Conservation (phyloP, 768 basidiomycete genomes). For the Hygrocybe punicea region DNA sequence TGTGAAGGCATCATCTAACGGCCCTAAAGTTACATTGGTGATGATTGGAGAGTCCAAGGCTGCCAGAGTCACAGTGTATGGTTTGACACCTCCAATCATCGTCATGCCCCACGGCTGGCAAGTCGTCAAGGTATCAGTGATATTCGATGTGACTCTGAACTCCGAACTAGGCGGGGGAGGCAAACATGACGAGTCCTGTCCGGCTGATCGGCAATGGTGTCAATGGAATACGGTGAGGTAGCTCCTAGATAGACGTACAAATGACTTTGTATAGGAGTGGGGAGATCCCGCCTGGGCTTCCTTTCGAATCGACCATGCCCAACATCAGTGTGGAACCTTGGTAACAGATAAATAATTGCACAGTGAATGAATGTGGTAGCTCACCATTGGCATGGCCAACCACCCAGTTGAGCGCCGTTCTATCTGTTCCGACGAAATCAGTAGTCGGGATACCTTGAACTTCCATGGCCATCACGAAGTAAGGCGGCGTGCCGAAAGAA, state of each 20-base stretch:
- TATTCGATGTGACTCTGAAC: slow-evolving; percentile 32
- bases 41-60: slow-evolving; percentile 37
- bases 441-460: slow-evolving; percentile 35
- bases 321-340: slow-evolving; percentile 45
- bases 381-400: slow-evolving; percentile 40
- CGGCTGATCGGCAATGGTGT: slow-evolving; percentile 8
- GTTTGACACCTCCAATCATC: slow-evolving; percentile 43
- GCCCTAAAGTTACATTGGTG: slow-evolving; percentile 41
- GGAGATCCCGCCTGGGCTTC: slow-evolving; percentile 42
- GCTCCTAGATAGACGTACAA: slow-evolving; percentile 27
- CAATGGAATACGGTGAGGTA: neutral
- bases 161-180: slow-evolving; percentile 6
- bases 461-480: slow-evolving; percentile 44
- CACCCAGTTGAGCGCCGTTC: slow-evolving; percentile 40
- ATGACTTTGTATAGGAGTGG: slow-evolving; percentile 34
- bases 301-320: slow-evolving; percentile 43
- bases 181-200: slow-evolving; percentile 14
- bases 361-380: slow-evolving; percentile 10
- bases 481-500: slow-evolving; percentile 32
- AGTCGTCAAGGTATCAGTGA: slow-evolving; percentile 37
- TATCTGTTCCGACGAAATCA: slow-evolving; percentile 36
- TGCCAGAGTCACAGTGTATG: slow-evolving; percentile 43
- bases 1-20: slow-evolving; percentile 38
- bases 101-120: slow-evolving; percentile 48
- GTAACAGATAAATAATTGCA: neutral